phyloP scores from a whole-genome alignment of 2,329 filamentous ascomycete genomes.

The Ascocoryne sarcoides region DNA sequence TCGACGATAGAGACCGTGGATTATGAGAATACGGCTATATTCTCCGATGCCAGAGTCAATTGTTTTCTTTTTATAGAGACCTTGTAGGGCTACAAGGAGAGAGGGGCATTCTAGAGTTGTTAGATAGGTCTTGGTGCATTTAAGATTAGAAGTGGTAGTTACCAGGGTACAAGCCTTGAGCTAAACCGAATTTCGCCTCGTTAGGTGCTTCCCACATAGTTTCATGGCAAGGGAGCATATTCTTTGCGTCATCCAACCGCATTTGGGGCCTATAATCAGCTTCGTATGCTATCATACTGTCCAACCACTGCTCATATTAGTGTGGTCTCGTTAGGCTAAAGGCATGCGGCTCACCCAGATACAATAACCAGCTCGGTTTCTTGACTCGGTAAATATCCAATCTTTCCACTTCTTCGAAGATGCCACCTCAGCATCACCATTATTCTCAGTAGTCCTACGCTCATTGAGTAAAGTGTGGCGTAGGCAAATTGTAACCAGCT shows the following conservation, averaged over 20 bases:
- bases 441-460: too few relatives aligned
- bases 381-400: too few relatives aligned
- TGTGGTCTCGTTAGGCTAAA: too few relatives aligned
- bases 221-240: slow-evolving; percentile 3
- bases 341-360: neutral
- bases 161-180: neutral
- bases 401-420: too few relatives aligned
- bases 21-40: slow-evolving; percentile 1
- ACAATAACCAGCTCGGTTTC: neutral
- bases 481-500: too few relatives aligned
- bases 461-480: too few relatives aligned
- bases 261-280: slow-evolving; percentile 5
- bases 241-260: slow-evolving; percentile 5
- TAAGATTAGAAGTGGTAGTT: too few relatives aligned
- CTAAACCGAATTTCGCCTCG: neutral
- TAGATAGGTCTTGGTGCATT: too few relatives aligned
- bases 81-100: neutral
- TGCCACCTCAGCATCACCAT: too few relatives aligned
- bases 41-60: slow-evolving; percentile 1
- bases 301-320: neutral
- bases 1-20: slow-evolving; percentile 3
- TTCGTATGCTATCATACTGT: neutral
- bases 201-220: neutral
- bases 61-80: neutral
- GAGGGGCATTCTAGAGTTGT: neutral